These are phyloP conservation scores for Citeromyces siamensis DNA, from an alignment of 1,139 yeast species.

Conservation along the genomic window DNA sequence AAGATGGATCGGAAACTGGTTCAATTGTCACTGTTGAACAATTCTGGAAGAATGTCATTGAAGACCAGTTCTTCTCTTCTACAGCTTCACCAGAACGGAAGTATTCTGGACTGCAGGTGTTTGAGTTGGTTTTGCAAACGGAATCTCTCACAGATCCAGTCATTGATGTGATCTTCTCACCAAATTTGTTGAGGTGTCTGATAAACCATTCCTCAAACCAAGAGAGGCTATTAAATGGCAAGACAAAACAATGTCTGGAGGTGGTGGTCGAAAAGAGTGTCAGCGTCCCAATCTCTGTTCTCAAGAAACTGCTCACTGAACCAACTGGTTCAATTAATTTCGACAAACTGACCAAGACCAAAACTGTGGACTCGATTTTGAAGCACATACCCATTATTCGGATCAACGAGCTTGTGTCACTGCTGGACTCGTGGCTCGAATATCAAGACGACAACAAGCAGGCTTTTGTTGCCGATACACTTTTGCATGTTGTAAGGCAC, in stretches of 20 bases:
- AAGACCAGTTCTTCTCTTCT: conserved; percentile 65
- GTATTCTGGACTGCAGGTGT: conserved; percentile 74
- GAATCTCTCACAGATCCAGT: conserved; percentile 20
- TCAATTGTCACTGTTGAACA: conserved; percentile 36
- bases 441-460: conserved; percentile 19
- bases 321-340: conserved; percentile 68
- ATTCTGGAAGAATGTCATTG: conserved; percentile 74
- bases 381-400: no score
- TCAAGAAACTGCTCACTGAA: conserved; percentile 36
- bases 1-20: conserved; percentile 15
- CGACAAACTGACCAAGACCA: conserved; percentile 68
- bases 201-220: conserved; percentile 66
- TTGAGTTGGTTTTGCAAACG: conserved; percentile 31
- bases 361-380: no score
- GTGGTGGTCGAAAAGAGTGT: conserved; percentile 24
- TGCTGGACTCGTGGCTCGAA: no score
- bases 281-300: conserved; percentile 31
- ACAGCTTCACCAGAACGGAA: conserved; percentile 81
- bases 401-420: no score
- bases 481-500: conserved; percentile 44
- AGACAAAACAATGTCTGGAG: conserved; percentile 40
- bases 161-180: conserved; percentile 39
- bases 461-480: conserved; percentile 59
- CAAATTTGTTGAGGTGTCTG: conserved; percentile 61
- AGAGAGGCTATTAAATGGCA: conserved; percentile 54